Evolutionary conservation across 768 basidiomycete species (phyloP).

Genomic region (Lyophyllum semitale): DNA sequence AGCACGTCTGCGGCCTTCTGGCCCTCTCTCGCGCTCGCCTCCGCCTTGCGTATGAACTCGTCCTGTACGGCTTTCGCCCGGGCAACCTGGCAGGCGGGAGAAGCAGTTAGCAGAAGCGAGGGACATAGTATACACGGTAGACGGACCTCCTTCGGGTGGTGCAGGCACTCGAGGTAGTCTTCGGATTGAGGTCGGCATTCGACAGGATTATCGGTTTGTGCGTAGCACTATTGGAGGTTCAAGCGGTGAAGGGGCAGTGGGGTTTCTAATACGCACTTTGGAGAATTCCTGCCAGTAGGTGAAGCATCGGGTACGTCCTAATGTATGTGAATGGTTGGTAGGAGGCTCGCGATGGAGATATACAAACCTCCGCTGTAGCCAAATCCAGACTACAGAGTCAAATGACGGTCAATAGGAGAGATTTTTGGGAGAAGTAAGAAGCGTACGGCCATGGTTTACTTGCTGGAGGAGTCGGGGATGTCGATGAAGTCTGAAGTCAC

Average conservation of each 20-base stretch:
- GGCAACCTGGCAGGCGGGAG: slow-evolving; percentile 38
- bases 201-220: slow-evolving; percentile 70
- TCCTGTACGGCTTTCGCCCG: slow-evolving; percentile 68
- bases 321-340: neutral
- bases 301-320: slow-evolving; percentile 87
- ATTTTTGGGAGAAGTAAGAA: neutral
- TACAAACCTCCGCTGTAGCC: slow-evolving; percentile 44
- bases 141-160: slow-evolving; percentile 84
- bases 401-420: neutral
- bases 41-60: slow-evolving; percentile 69
- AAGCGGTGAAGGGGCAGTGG: too few species aligned
- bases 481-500: slow-evolving; percentile 9
- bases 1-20: slow-evolving; percentile 71
- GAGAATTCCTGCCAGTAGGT: slow-evolving; percentile 91
- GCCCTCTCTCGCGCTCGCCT: slow-evolving; percentile 66
- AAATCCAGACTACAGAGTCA: slow-evolving; percentile 43
- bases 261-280: slow-evolving; percentile 62
- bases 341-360: neutral
- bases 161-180: slow-evolving; percentile 92
- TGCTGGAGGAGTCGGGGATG: too few species aligned
- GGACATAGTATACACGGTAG: slow-evolving; percentile 19
- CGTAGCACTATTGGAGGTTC: slow-evolving; percentile 94
- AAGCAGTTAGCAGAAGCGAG: neutral
- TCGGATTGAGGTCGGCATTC: slow-evolving; percentile 73
- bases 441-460: slow-evolving; percentile 39